Conservation (phyloP, 2,329 filamentous ascomycete genomes). For the Plectosphaerella plurivora region DNA sequence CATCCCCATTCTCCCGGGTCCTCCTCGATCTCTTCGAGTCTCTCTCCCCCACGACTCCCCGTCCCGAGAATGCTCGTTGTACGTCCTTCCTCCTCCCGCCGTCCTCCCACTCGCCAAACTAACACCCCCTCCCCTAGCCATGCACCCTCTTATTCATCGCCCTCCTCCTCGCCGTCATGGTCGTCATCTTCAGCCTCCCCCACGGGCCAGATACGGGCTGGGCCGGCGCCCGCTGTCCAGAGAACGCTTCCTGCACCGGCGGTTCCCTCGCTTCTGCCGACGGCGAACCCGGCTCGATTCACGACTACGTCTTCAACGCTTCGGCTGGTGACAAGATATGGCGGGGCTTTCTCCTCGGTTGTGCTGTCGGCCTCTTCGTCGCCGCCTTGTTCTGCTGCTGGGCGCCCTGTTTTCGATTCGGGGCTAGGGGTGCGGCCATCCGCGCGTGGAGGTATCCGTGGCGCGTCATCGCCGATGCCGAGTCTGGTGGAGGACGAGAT, state of each 20-base stretch:
- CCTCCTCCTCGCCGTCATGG: neutral
- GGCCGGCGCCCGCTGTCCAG: neutral
- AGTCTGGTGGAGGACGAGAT: neutral
- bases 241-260: neutral
- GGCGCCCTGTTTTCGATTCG: conserved; percentile 7
- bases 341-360: conserved; percentile 11
- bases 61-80: neutral
- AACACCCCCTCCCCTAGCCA: neutral
- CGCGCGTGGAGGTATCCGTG: neutral
- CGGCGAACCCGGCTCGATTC: neutral
- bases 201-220: neutral
- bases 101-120: neutral
- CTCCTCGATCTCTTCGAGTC: no score
- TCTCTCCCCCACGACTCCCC: no score
- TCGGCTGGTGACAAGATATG: neutral
- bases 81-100: neutral
- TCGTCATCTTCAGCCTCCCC: neutral
- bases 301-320: conserved; percentile 1
- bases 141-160: neutral
- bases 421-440: neutral
- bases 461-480: neutral
- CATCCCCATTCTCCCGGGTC: no score
- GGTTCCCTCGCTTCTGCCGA: neutral
- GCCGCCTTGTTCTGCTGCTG: conserved; percentile 14
- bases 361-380: conserved; percentile 9